Conservation (phyloP, 805 yeast genomes). For the Starmerella gropengiesseri region DNA sequence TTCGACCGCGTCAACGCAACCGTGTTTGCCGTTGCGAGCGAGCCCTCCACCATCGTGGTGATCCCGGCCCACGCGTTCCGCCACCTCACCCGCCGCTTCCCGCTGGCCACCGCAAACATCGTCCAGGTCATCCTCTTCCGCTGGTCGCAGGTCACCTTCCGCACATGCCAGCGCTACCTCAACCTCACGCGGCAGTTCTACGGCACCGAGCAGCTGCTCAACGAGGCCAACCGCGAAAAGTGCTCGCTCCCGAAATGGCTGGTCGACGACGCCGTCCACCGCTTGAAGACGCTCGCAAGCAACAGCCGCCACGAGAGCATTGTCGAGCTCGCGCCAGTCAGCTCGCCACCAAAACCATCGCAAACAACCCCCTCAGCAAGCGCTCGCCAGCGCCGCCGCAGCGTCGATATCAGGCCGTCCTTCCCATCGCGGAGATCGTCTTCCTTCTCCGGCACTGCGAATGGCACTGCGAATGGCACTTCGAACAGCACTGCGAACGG, state of each 20-base stretch:
- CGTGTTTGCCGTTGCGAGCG: constrained; percentile 63
- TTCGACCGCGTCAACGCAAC: constrained; percentile 25
- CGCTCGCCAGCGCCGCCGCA: background rate
- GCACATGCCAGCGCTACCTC: constrained; percentile 75
- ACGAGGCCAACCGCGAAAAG: constrained; percentile 25
- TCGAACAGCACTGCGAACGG: too few relatives aligned
- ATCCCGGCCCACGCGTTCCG: constrained; percentile 79
- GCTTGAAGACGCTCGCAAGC: constrained; percentile 7
- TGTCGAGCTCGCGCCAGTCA: constrained; percentile 6
- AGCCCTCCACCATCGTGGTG: constrained; percentile 75
- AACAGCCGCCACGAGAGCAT: constrained; percentile 1
- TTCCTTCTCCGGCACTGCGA: too few relatives aligned
- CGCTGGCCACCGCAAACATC: constrained; percentile 84
- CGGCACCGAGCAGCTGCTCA: constrained; percentile 60
- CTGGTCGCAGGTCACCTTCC: constrained; percentile 80
- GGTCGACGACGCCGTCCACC: constrained; percentile 7
- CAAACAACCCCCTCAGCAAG: too few relatives aligned
- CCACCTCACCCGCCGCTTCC: constrained; percentile 60
- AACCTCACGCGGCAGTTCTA: constrained; percentile 76
- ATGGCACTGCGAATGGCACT: too few relatives aligned
- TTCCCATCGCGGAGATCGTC: constrained; percentile 23
- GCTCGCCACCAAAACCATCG: too few relatives aligned
- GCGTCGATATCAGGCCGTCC: background rate
- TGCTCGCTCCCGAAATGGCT: constrained; percentile 12
- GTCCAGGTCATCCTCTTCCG: constrained; percentile 85